Conservation (phyloP, 805 yeast species). For the Lipomyces yamadae region DNA sequence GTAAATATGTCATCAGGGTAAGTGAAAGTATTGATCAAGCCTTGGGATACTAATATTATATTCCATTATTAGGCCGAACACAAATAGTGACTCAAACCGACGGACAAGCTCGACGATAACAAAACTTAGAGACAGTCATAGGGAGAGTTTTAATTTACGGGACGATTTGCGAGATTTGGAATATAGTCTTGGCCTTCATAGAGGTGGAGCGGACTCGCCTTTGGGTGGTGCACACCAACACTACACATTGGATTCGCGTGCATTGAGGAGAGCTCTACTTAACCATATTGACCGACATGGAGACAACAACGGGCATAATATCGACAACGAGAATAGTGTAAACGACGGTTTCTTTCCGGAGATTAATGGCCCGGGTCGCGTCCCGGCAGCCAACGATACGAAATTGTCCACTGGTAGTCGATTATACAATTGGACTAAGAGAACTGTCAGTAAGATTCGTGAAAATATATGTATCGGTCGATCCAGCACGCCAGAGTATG, state of each 20-base stretch:
- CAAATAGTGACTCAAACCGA: neutral
- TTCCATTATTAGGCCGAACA: neutral
- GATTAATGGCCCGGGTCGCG: neutral
- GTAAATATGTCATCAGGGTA: neutral
- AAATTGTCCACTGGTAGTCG: neutral
- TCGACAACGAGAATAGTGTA: neutral
- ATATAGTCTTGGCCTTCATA: neutral
- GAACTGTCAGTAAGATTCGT: neutral
- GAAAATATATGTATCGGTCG: neutral
- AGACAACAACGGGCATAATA: constrained; percentile 1
- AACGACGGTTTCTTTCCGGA: neutral
- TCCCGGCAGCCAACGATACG: neutral
- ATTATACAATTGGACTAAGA: neutral
- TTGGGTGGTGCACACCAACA: neutral
- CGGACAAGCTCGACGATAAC: neutral
- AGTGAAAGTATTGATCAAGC: neutral
- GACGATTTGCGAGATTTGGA: constrained; percentile 5
- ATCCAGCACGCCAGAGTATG: neutral
- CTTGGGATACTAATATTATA: neutral
- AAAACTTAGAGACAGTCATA: neutral
- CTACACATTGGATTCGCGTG: neutral
- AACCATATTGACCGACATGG: neutral
- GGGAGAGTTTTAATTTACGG: neutral
- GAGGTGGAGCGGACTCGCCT: constrained; percentile 3
- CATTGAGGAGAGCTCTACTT: neutral